Base-by-base conservation (phyloP, 73 alveolate genomes). In the Stentor roeselii region DNA sequence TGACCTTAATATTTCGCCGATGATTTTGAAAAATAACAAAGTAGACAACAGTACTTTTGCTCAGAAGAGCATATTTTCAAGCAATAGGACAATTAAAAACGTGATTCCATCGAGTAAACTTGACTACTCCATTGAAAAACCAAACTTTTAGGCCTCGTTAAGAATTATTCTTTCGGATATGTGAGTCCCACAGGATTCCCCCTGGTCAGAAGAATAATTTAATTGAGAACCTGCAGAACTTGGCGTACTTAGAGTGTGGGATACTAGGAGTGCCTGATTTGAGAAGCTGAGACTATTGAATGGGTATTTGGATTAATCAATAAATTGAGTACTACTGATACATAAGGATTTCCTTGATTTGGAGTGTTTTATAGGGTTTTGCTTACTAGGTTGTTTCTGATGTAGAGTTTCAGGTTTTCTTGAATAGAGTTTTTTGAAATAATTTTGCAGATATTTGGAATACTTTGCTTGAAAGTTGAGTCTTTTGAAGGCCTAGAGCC, bases 241-340 rank as follows among this genome's bases (percentile, higher is more conserved):
- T 21, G 21, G 21, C 80, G 34, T 67, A 67, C 34, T 67, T 67
- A 32, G 37, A 67, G 34, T 14, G 37, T 30, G 80, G 80, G 11
- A 30, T 67, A 67, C 37, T 67, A 27, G n/a, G 80, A 21, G 37
- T 67, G n/a, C 80, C 80, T 21, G 80, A 67, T 67, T 34, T 67
- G 14, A 40, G 21, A 67, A 67, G 34, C 80, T 40, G 11, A 40
- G 80, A 2, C 37, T 67, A 67, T 34, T 67, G 21, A 40, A 67
- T 32, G 37, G 37, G 41, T 67, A 27, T 67, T 14, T 30, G 14
- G 80, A 67, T 67, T 67, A 60, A 60, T 50, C n/a, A n/a, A n/a
- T n/a, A n/a, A n/a, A n/a, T n/a, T n/a, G n/a, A n/a, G n/a, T n/a
- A n/a, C n/a, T n/a, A n/a, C n/a, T n/a, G n/a, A n/a, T n/a, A n/a